phyloP scores from a whole-genome alignment of 345 rosid genomes.

The Limnanthes douglasii region DNA sequence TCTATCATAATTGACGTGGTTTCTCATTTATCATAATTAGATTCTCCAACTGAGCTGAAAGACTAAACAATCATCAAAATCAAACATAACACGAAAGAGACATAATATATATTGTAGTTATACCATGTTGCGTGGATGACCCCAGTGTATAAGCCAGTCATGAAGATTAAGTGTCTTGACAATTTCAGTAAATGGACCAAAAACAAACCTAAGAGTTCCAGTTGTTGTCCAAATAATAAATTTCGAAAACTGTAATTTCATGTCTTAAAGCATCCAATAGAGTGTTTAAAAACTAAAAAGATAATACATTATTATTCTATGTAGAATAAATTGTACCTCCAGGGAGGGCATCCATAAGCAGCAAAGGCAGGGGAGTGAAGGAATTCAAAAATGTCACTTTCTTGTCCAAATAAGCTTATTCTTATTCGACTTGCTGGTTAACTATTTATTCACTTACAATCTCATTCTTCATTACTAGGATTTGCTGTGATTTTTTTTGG shows the following conservation, averaged over 20 bases:
- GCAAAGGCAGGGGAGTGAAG: slow-evolving; percentile 50
- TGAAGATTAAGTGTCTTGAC: slow-evolving; percentile 68
- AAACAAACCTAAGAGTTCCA: slow-evolving; percentile 44
- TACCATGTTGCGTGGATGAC: slow-evolving; percentile 91
- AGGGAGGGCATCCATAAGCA: slow-evolving; percentile 62
- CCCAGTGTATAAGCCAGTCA: slow-evolving; percentile 94
- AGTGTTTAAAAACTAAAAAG: no score
- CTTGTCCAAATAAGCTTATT: slow-evolving; percentile 12
- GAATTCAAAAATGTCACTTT: slow-evolving; percentile 47
- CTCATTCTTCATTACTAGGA: slow-evolving; percentile 13
- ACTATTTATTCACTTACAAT: slow-evolving; percentile 3
- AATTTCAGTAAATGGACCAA: slow-evolving; percentile 69
- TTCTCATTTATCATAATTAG: no score
- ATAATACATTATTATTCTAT: background rate
- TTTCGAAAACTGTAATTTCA: no score
- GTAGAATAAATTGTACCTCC: slow-evolving; percentile 37
- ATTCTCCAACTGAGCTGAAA: no score
- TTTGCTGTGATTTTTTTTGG: slow-evolving; percentile 2
- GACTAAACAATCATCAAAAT: no score
- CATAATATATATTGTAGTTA: background rate
- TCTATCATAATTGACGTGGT: no score
- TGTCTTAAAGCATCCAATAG: background rate
- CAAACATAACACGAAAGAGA: background rate
- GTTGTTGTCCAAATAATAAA: slow-evolving; percentile 20
- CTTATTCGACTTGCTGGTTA: slow-evolving; percentile 1